These are phyloP conservation scores for Dacryopinax primogenitus DNA, from an alignment of 768 basidiomycete species.

Conservation along the genomic window DNA sequence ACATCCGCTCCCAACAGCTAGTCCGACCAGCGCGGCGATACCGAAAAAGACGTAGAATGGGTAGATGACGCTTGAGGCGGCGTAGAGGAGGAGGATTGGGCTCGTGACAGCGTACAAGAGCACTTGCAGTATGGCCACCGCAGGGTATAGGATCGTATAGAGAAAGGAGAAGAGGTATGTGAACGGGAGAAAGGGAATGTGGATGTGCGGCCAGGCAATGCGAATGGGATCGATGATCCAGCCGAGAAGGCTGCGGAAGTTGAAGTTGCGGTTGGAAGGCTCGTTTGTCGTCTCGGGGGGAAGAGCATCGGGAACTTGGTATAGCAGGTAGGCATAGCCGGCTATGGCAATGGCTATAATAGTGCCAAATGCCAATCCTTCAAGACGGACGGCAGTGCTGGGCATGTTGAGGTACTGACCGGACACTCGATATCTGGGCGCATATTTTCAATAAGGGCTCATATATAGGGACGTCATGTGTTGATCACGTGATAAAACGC, in stretches of 20 bases:
- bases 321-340: not conserved
- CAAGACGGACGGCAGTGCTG: not conserved
- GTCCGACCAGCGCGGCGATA: not conserved
- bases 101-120: not conserved
- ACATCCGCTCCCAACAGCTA: not conserved
- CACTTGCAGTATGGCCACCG: not conserved
- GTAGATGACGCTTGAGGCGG: not conserved
- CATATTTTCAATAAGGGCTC: not conserved
- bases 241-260: not conserved
- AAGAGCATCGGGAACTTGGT: not conserved
- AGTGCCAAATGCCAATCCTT: not conserved
- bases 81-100: not conserved
- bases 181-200: not conserved
- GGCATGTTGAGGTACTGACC: not conserved
- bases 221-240: not conserved
- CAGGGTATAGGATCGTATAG: not conserved
- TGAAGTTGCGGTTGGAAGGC: not conserved
- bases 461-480: not conserved
- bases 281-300: not conserved
- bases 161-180: not conserved
- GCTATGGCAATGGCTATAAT: not conserved
- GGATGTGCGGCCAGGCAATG: not conserved
- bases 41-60: slow-evolving; percentile 2
- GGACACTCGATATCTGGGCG: not conserved
- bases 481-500: not conserved